These are phyloP conservation scores for Tricharina praecox DNA, from an alignment of 495 filamentous ascomycete species.

Conservation along the genomic window DNA sequence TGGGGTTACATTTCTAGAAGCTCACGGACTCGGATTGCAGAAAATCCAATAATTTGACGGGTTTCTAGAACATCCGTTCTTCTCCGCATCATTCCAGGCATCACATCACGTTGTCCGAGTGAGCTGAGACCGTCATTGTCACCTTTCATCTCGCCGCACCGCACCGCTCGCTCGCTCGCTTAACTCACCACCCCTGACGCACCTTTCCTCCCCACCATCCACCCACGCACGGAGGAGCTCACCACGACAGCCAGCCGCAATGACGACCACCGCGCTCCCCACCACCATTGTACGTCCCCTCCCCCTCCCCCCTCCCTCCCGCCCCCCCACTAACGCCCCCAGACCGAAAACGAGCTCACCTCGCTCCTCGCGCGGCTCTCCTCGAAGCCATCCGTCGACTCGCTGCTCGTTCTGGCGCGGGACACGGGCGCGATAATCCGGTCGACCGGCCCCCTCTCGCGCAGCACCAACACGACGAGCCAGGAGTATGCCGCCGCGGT, in stretches of 20 bases:
- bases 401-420: constrained; percentile 20
- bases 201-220: too few species aligned
- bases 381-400: constrained; percentile 21
- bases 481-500: constrained; percentile 24
- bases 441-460: constrained; percentile 19
- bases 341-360: constrained; percentile 19
- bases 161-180: too few species aligned
- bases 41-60: too few species aligned
- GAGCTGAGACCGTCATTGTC: too few species aligned
- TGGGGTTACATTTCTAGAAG: too few species aligned
- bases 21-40: too few species aligned
- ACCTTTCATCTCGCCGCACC: too few species aligned
- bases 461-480: neutral
- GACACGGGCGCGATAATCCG: constrained; percentile 22
- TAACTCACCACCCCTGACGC: too few species aligned
- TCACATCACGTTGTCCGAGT: too few species aligned
- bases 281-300: neutral
- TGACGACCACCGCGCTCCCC: neutral
- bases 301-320: neutral
- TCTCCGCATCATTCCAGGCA: too few species aligned
- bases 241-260: neutral
- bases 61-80: too few species aligned
- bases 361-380: constrained; percentile 22
- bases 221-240: too few species aligned
- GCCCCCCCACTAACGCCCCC: neutral